A percentile compares a stretch with the other conserved stretches of the same genome.
phyloP scores from a whole-genome alignment of 768 basidiomycete species.

The Mycena haematopus region DNA sequence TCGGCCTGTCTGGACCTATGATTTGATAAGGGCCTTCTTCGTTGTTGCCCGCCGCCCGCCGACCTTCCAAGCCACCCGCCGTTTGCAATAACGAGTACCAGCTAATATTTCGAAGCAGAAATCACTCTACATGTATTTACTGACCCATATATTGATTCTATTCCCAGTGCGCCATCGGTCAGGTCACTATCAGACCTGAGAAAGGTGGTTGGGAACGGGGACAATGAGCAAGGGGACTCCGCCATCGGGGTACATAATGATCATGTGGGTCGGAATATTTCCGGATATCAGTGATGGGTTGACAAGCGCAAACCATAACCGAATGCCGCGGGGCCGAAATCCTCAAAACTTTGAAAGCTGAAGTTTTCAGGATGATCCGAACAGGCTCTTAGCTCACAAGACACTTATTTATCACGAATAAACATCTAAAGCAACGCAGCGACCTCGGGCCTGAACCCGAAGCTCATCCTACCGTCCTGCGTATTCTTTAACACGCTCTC shows the following conservation, averaged over 20 bases:
- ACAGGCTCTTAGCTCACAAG: too few relatives aligned
- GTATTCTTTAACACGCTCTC: slow-evolving; percentile 12
- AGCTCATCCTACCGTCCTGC: slow-evolving; percentile 9
- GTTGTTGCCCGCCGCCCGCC: background rate
- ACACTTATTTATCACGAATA: too few relatives aligned
- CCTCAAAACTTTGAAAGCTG: background rate
- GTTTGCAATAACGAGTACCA: background rate
- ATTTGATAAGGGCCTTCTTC: background rate
- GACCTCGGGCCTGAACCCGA: background rate
- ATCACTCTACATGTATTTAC: background rate
- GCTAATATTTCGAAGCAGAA: background rate
- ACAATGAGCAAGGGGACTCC: background rate
- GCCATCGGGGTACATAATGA: too few relatives aligned
- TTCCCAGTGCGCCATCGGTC: background rate
- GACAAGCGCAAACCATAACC: background rate
- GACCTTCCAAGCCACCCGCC: background rate
- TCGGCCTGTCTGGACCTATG: background rate
- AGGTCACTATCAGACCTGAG: background rate
- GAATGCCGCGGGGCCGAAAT: background rate
- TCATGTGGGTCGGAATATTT: background rate
- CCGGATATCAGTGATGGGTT: background rate
- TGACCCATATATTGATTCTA: background rate
- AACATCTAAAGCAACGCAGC: background rate
- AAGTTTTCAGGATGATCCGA: background rate
- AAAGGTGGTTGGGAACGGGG: background rate